These are phyloP conservation scores for Ceratocystis variospora DNA, from an alignment of 2,329 filamentous ascomycete genomes.

Conservation along the genomic window DNA sequence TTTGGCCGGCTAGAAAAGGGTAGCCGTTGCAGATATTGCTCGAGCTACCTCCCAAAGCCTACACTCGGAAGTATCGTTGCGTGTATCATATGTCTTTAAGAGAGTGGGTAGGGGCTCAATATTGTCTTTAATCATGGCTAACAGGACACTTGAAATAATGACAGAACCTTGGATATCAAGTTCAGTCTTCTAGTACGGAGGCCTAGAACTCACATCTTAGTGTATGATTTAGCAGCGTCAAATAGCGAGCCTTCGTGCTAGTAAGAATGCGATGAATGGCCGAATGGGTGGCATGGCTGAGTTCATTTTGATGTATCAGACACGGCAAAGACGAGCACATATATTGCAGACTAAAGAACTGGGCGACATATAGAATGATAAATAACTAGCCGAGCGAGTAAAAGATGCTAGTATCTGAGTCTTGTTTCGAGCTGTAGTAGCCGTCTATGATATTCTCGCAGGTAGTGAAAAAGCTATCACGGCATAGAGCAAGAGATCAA, in stretches of 20 bases:
- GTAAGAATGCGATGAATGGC: no score
- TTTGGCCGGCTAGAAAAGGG: slow-evolving; percentile 25
- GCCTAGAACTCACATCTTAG: background rate
- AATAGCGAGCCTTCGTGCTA: background rate
- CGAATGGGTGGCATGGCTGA: no score
- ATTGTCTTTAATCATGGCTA: background rate
- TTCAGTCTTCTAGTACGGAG: background rate
- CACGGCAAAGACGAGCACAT: no score
- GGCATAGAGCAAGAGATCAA: no score
- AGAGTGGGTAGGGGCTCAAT: slow-evolving; percentile 21
- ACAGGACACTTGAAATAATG: background rate
- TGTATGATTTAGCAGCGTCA: background rate
- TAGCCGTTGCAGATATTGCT: slow-evolving; percentile 24
- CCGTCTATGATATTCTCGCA: no score
- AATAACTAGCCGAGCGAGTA: no score
- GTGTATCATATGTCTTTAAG: slow-evolving; percentile 24
- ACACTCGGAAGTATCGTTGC: slow-evolving; percentile 20
- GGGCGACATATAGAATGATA: no score
- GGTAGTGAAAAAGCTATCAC: no score
- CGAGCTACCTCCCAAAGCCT: slow-evolving; percentile 25
- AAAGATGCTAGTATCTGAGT: no score
- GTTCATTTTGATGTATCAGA: no score
- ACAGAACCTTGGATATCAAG: background rate
- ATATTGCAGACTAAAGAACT: no score
- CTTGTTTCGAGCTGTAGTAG: no score